Evolutionary conservation across 257 asterid species (phyloP), one percentile per base, ranked within the genome.

Genomic region (Agastache rugosa): DNA sequence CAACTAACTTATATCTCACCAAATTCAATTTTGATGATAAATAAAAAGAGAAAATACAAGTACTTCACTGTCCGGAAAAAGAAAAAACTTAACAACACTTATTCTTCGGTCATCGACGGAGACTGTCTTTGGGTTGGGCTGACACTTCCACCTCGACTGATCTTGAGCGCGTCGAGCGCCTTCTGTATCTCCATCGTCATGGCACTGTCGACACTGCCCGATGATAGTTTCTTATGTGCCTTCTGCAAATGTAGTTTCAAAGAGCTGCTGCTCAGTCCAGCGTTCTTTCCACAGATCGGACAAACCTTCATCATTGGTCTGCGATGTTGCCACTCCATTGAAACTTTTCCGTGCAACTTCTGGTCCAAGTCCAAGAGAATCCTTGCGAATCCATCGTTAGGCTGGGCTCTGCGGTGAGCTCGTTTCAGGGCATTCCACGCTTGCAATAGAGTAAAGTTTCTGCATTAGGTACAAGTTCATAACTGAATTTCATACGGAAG

Each of bases 321-420:
- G 25, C 99, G 84, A 61, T 92, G 96, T 63, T 92, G 99, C 98
- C 99, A 95, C 74, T 95, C 98, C 99, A 95, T 95, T 0, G 99
- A 95, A 48, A 83, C 84, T 83, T 83, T 84, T 2, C 98, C 97
- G 10, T 95, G 90, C 87, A 95, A 74, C 81, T 84, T 85, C 59
- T 69, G 76, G 61, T 95, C 99, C 48, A 95, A 82, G 10, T 89
- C 94, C 84, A 89, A 42, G n/a, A 95, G 93, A 72, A 89, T 87
- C 87, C 83, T 88, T 1, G 98, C 97, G 69, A 95, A 95, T 2
- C 99, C 99, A 73, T 95, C 99, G 8, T 92, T 95, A 4, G 99
- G 99, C 78, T 95, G 99, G 71, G 99, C 99, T 79, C 98, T 85
- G 2, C 98, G 87, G 73, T 95, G 99, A 48, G 85, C 97, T 80